Conservation (phyloP, 495 filamentous ascomycete genomes). For the Talaromyces nanjingensis region DNA sequence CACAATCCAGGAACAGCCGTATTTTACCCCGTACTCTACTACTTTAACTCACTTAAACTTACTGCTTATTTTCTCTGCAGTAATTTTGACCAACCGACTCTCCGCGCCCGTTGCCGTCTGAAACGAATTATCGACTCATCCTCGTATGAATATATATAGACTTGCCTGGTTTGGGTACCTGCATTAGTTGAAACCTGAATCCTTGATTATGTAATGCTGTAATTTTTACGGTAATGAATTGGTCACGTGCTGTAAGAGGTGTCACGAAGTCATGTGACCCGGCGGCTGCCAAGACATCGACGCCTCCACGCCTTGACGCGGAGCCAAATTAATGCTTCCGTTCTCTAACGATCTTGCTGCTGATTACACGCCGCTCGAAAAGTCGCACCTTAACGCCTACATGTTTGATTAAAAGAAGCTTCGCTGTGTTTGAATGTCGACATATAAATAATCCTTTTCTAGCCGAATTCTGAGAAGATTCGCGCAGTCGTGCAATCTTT, state of each 20-base stretch:
- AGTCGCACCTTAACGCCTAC: background rate
- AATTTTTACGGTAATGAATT: background rate
- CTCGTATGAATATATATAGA: background rate
- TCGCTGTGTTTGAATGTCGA: background rate
- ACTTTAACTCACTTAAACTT: background rate
- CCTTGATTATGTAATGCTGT: background rate
- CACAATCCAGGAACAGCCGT: background rate
- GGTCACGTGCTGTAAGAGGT: background rate
- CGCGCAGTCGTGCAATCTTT: background rate
- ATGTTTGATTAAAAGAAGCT: background rate
- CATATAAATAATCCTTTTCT: background rate
- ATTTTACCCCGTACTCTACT: background rate
- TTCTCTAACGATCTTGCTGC: background rate
- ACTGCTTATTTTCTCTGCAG: background rate
- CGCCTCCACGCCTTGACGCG: background rate
- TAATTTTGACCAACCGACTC: background rate
- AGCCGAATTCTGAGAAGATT: background rate
- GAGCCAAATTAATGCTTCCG: background rate
- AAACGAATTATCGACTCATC: background rate
- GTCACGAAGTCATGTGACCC: background rate
- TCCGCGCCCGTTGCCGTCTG: background rate
- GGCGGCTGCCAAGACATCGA: background rate
- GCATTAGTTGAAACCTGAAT: background rate
- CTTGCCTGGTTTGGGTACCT: background rate
- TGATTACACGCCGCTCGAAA: background rate